Evolutionary conservation across 169 alveolate species (phyloP).

Genomic region (Cryptosporidium xiaoi): DNA sequence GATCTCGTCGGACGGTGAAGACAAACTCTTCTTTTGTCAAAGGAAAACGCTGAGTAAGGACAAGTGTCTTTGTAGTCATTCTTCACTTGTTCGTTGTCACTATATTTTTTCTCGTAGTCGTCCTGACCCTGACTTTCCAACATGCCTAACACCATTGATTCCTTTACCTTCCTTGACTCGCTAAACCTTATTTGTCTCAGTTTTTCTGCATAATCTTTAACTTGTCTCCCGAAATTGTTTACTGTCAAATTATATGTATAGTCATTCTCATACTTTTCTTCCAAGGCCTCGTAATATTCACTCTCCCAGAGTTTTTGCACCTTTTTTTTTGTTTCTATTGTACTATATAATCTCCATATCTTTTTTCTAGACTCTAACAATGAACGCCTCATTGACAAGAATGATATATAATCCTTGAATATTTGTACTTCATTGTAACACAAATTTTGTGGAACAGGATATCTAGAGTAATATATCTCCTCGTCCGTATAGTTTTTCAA

Average conservation of each 20-base stretch:
- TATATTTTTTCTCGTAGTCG: conserved; percentile 18
- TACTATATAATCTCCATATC: conserved; percentile 53
- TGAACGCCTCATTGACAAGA: conserved; percentile 39
- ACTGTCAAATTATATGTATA: conserved; percentile 12
- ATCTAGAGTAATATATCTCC: conserved; percentile 40
- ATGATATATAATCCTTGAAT: conserved; percentile 22
- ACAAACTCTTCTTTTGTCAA: conserved; percentile 45
- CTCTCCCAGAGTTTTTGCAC: conserved; percentile 42
- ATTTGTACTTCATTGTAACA: conserved; percentile 2
- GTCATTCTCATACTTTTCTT: conserved; percentile 55
- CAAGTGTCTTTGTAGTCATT: neutral
- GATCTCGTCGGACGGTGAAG: conserved; percentile 16
- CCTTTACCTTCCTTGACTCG: conserved; percentile 43
- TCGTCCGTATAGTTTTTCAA: conserved; percentile 57
- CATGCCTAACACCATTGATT: conserved; percentile 19
- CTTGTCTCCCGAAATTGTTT: conserved; percentile 20
- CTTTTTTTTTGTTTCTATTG: conserved; percentile 43
- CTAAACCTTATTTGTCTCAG: conserved; percentile 26
- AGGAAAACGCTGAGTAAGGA: neutral
- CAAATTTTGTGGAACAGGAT: conserved; percentile 36
- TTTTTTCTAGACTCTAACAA: conserved; percentile 27
- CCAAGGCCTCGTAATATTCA: conserved; percentile 55
- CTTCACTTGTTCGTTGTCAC: neutral
- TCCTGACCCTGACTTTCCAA: conserved; percentile 11
- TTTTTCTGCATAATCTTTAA: conserved; percentile 38